A percentile compares a stretch with the other conserved stretches of the same genome.
Conservation (phyloP, 1,284 basidiomycete species). For the Ceratorhiza oryzae-sativae region DNA sequence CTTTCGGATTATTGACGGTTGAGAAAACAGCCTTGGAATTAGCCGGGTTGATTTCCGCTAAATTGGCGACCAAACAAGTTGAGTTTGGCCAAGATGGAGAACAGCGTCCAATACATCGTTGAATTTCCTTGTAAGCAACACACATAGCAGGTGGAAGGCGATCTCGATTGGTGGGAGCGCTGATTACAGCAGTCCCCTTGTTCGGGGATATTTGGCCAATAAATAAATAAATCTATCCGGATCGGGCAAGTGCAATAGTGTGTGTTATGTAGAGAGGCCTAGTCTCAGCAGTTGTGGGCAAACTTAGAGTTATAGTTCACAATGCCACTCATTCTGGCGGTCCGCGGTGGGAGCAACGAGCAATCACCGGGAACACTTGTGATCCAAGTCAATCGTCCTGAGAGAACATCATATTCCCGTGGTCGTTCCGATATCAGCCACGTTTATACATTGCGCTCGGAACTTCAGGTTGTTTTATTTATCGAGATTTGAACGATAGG, state of each 20-base stretch:
- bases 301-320: conserved; percentile 46
- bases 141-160: conserved; percentile 48
- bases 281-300: conserved; percentile 46
- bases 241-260: no score
- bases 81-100: conserved; percentile 46
- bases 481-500: conserved; percentile 48
- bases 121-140: neutral
- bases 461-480: conserved; percentile 47
- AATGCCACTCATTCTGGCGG: conserved; percentile 47
- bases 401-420: no score
- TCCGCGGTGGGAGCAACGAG: conserved; percentile 49
- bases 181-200: conserved; percentile 48
- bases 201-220: conserved; percentile 49
- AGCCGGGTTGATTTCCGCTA: conserved; percentile 46
- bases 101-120: neutral
- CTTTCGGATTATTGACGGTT: conserved; percentile 50
- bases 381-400: conserved; percentile 48
- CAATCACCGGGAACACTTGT: conserved; percentile 48
- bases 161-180: conserved; percentile 45
- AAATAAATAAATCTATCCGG: no score
- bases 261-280: conserved; percentile 48
- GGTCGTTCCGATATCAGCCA: conserved; percentile 44
- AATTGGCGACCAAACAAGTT: conserved; percentile 45
- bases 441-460: conserved; percentile 48
- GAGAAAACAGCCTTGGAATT: conserved; percentile 51